Conservation (phyloP, 2,329 filamentous ascomycete species). For the Thelonectria rubi region DNA sequence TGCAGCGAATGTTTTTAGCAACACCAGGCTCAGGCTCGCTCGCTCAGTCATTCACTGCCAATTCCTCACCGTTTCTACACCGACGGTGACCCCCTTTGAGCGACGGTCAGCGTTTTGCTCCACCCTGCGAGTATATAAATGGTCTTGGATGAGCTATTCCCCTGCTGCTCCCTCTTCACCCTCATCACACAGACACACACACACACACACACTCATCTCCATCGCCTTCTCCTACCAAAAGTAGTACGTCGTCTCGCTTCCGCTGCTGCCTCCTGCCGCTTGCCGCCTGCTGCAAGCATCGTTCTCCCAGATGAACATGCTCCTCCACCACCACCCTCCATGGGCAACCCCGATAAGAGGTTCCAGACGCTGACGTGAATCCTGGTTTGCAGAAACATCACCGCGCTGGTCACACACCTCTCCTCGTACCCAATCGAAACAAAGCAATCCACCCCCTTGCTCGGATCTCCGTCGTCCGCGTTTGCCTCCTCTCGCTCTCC, state of each 20-base stretch:
- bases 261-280: not conserved
- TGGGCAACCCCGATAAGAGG: constrained; percentile 10
- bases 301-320: constrained; percentile 3
- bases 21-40: not conserved
- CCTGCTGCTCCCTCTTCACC: constrained; percentile 29
- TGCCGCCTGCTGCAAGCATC: constrained; percentile 5
- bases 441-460: not conserved
- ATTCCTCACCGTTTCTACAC: constrained; percentile 39
- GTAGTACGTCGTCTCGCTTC: constrained; percentile 29
- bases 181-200: constrained; percentile 14
- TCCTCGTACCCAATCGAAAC: constrained; percentile 14
- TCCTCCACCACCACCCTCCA: constrained; percentile 1
- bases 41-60: constrained; percentile 2
- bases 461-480: constrained; percentile 29
- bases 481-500: constrained; percentile 1
- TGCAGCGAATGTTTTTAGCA: constrained; percentile 17
- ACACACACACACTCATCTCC: constrained; percentile 16
- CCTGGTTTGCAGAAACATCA: constrained; percentile 26
- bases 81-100: constrained; percentile 36
- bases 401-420: constrained; percentile 22
- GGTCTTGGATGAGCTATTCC: constrained; percentile 1
- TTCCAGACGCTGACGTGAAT: constrained; percentile 21
- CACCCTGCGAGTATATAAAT: constrained; percentile 38
- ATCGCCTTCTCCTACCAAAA: constrained; percentile 1
- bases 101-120: constrained; percentile 36